Evolutionary conservation across 2,329 filamentous ascomycete species (phyloP).

Genomic region (Corinectria fuckeliana): DNA sequence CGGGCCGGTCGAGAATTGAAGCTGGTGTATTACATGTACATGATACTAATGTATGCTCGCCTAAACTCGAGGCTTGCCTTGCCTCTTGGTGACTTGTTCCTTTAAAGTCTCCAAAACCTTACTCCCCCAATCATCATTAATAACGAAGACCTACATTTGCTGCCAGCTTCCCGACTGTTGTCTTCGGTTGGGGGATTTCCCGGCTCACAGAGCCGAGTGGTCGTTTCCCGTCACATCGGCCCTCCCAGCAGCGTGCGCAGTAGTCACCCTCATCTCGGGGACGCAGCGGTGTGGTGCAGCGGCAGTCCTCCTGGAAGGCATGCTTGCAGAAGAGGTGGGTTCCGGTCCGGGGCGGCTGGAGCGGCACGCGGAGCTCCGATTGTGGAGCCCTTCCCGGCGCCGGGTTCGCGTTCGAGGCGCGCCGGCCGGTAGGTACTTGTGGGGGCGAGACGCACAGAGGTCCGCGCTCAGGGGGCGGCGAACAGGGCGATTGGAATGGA

Average conservation of each 20-base stretch:
- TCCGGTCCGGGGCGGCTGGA: constrained; percentile 25
- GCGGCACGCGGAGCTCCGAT: constrained; percentile 1
- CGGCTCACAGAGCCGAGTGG: constrained; percentile 19
- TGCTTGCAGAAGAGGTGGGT: constrained; percentile 31
- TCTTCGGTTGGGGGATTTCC: constrained; percentile 4
- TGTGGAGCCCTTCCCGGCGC: background rate
- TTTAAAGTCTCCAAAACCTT: background rate
- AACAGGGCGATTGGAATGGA: too few relatives aligned
- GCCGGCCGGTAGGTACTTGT: background rate
- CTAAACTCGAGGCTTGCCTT: background rate
- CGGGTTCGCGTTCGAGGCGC: background rate
- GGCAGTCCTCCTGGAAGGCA: constrained; percentile 24
- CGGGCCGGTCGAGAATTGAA: constrained; percentile 20
- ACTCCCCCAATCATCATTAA: background rate
- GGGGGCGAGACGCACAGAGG: too few relatives aligned
- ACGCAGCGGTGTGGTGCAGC: constrained; percentile 22
- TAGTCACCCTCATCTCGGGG: constrained; percentile 26
- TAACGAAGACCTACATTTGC: background rate
- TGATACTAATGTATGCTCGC: background rate
- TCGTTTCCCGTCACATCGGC: constrained; percentile 22
- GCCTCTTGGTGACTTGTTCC: background rate
- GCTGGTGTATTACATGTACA: background rate
- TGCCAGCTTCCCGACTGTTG: background rate
- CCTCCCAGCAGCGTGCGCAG: constrained; percentile 34
- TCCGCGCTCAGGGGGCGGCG: too few relatives aligned